Conservation (phyloP, 306 rosid species). For the Luffa acutangula region DNA sequence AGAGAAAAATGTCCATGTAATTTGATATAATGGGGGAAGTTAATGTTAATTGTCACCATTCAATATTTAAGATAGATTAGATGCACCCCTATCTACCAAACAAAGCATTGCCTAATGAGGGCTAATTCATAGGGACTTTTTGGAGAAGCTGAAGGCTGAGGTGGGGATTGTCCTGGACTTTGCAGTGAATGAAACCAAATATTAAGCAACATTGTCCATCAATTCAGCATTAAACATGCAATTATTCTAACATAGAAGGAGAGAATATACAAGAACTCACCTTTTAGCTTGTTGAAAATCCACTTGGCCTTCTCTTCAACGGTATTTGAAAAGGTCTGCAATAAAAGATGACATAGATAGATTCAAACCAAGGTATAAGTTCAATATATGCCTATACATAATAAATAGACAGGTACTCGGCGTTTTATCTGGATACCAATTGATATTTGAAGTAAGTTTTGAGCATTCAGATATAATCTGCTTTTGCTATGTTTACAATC, state of each 20-base stretch:
- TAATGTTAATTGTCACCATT: background rate
- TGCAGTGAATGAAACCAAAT: background rate
- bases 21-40: background rate
- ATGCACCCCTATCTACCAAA: background rate
- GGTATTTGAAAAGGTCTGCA: constrained; percentile 77
- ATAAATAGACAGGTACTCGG: background rate
- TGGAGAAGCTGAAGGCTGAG: background rate
- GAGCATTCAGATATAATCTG: background rate
- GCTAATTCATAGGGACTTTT: background rate
- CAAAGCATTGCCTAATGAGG: background rate
- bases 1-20: background rate
- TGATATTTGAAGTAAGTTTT: background rate
- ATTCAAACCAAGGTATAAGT: background rate
- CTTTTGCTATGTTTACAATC: background rate
- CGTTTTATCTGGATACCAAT: background rate
- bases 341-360: constrained; percentile 3
- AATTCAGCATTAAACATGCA: background rate
- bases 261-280: constrained; percentile 17
- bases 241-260: background rate
- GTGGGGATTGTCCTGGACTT: background rate
- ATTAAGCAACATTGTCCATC: background rate
- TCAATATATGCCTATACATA: background rate
- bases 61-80: background rate
- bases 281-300: constrained; percentile 94
- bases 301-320: constrained; percentile 98